These are phyloP conservation scores for Colletotrichum sp. DNA, from an alignment of 2,329 filamentous ascomycete species.

Conservation along the genomic window DNA sequence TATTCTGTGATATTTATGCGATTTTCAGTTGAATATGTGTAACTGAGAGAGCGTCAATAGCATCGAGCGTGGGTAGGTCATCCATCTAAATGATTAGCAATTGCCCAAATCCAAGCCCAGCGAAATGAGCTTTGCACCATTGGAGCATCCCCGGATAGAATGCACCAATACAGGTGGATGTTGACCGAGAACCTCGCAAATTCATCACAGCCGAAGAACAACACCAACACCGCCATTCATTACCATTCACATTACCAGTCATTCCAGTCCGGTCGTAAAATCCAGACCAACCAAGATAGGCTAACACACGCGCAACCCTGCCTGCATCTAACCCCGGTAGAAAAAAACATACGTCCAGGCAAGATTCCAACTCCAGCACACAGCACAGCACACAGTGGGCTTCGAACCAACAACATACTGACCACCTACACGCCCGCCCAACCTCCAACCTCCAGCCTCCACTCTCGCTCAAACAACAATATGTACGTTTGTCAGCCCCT, in stretches of 20 bases:
- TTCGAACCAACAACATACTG: neutral
- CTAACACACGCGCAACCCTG: neutral
- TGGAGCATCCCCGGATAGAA: neutral
- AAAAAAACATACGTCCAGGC: neutral
- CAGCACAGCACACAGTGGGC: neutral
- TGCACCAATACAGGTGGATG: neutral
- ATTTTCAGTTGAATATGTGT: neutral
- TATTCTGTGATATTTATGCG: neutral
- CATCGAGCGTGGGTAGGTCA: neutral
- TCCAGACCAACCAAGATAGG: neutral
- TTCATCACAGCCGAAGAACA: neutral
- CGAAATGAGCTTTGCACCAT: neutral
- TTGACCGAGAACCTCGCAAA: neutral
- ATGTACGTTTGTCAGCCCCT: neutral
- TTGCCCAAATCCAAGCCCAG: neutral
- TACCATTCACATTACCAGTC: neutral
- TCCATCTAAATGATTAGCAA: neutral
- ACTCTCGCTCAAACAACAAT: neutral
- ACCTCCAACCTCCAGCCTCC: neutral
- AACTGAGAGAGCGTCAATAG: neutral
- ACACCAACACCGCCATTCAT: neutral
- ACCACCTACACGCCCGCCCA: neutral
- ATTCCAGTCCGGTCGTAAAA: neutral
- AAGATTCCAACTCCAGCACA: neutral
- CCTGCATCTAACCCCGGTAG: neutral